These are phyloP conservation scores for Hsuehochloa calcarea DNA, from an alignment of 176 grass and related monocot species.

Conservation along the genomic window DNA sequence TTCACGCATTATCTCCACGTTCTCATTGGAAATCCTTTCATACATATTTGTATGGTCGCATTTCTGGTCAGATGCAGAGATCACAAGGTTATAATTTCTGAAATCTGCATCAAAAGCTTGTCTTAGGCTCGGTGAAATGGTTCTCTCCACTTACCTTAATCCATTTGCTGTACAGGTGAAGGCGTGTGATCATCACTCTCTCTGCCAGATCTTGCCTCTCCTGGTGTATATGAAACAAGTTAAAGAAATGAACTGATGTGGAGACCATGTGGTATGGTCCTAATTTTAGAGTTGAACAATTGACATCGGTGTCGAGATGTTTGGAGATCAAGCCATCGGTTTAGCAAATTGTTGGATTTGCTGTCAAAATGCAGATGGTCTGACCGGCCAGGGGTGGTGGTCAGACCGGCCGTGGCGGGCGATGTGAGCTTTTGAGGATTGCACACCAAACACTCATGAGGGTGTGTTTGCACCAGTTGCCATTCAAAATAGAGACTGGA, in stretches of 20 bases:
- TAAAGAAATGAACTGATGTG: neutral
- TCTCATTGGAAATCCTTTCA: slow-evolving; percentile 76
- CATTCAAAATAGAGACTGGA: too few species aligned
- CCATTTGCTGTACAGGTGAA: slow-evolving; percentile 91
- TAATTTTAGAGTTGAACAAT: too few species aligned
- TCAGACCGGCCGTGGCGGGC: too few species aligned
- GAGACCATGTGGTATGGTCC: too few species aligned
- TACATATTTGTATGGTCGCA: slow-evolving; percentile 92
- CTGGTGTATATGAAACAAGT: slow-evolving; percentile 10
- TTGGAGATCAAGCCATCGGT: too few species aligned
- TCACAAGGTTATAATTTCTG: neutral
- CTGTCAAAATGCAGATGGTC: too few species aligned
- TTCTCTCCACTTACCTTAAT: slow-evolving; percentile 51
- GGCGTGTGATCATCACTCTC: slow-evolving; percentile 90
- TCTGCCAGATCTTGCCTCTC: slow-evolving; percentile 87
- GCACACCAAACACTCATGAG: too few species aligned
- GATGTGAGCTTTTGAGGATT: too few species aligned
- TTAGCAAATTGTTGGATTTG: too few species aligned
- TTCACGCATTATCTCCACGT: slow-evolving; percentile 82
- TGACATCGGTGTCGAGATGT: too few species aligned
- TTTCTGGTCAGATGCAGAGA: slow-evolving; percentile 48
- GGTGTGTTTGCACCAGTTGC: too few species aligned
- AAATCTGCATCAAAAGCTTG: neutral
- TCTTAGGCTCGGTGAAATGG: neutral
- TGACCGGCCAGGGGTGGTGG: too few species aligned